Evolutionary conservation across 2,329 filamentous ascomycete species (phyloP).

Genomic region (Trichoderma oligosporum): DNA sequence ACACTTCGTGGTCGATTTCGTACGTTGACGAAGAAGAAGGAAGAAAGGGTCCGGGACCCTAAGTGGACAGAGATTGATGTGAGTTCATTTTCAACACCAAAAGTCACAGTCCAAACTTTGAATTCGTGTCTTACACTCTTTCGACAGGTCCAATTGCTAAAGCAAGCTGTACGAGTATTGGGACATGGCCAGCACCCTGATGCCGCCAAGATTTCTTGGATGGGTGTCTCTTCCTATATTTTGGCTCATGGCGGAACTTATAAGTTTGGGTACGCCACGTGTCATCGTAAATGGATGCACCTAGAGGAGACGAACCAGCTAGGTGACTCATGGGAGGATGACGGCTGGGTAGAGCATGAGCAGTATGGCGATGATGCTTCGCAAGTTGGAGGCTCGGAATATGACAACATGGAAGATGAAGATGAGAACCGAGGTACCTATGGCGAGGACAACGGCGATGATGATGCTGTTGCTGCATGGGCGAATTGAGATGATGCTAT

Average conservation of each 20-base stretch:
- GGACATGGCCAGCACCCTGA: conserved; percentile 30
- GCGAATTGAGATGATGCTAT: no score
- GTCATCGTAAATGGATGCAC: conserved; percentile 55
- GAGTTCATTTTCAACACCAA: no score
- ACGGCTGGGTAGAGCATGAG: not conserved
- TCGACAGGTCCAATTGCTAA: conserved; percentile 34
- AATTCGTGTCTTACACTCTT: not conserved
- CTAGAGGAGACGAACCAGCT: conserved; percentile 2
- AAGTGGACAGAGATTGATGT: conserved; percentile 62
- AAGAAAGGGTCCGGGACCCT: conserved; percentile 61
- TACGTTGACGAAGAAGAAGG: conserved; percentile 60
- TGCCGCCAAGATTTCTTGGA: conserved; percentile 51
- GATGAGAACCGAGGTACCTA: no score
- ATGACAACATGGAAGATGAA: not conserved
- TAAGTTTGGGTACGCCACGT: conserved; percentile 56
- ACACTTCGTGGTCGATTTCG: conserved; percentile 67
- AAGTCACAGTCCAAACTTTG: no score
- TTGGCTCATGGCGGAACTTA: conserved; percentile 51
- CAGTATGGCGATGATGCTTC: not conserved
- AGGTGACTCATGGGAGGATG: not conserved
- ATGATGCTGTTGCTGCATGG: no score
- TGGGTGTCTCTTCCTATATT: conserved; percentile 54
- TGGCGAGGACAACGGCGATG: no score
- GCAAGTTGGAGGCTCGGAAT: not conserved
- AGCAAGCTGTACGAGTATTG: conserved; percentile 40